phyloP scores from a whole-genome alignment of 768 basidiomycete genomes.

The Tylopilus cervinicoccineus region DNA sequence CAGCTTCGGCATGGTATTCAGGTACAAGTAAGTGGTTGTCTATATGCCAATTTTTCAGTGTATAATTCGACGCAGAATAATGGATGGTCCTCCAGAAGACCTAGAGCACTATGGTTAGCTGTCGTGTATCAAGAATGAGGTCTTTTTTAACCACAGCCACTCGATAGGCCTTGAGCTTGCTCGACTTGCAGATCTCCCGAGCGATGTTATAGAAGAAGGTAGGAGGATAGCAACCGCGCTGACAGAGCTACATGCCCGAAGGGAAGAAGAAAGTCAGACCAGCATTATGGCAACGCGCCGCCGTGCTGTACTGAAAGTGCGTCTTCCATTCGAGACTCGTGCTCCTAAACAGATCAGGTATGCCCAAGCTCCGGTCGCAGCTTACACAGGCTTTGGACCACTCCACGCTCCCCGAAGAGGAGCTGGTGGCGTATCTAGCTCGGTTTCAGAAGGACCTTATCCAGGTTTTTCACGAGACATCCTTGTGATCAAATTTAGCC shows the following conservation, averaged over 20 bases:
- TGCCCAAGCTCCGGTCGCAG: slow-evolving; percentile 63
- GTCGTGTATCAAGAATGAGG: not conserved
- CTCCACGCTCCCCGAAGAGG: slow-evolving; percentile 69
- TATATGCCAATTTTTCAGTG: not conserved
- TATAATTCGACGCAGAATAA: slow-evolving; percentile 45
- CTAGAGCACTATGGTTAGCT: slow-evolving; percentile 67
- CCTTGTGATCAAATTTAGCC: slow-evolving; percentile 9
- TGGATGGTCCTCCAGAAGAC: slow-evolving; percentile 65
- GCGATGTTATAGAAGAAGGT: slow-evolving; percentile 61
- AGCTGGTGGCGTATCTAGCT: slow-evolving; percentile 60
- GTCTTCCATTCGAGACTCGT: not conserved
- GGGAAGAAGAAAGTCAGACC: slow-evolving; percentile 60
- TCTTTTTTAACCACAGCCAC: not conserved
- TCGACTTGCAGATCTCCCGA: slow-evolving; percentile 79
- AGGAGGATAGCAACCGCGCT: slow-evolving; percentile 58
- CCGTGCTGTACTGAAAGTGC: slow-evolving; percentile 66
- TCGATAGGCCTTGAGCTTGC: slow-evolving; percentile 83
- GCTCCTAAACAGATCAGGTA: not conserved
- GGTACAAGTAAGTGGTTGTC: slow-evolving; percentile 57
- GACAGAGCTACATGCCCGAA: slow-evolving; percentile 49
- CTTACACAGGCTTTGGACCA: slow-evolving; percentile 69
- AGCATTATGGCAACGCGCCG: slow-evolving; percentile 56
- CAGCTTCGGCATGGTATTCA: slow-evolving; percentile 68
- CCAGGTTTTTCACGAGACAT: slow-evolving; percentile 36
- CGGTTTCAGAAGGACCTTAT: slow-evolving; percentile 71